These are phyloP conservation scores for Lyophyllum shimeji DNA, from an alignment of 768 basidiomycete species.

Conservation along the genomic window DNA sequence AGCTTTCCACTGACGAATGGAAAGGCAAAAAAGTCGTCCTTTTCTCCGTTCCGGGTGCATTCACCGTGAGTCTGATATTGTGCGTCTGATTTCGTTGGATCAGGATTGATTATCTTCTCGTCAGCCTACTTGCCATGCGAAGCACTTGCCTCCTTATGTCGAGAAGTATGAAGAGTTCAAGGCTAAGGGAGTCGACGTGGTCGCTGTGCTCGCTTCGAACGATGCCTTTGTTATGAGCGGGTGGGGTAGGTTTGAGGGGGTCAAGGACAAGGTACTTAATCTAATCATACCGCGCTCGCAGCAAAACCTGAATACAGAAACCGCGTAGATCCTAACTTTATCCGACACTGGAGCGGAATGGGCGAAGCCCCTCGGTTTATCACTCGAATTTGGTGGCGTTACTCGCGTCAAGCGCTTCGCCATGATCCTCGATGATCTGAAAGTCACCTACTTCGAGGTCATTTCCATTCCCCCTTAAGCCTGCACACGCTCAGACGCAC, in stretches of 20 bases:
- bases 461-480: conserved; percentile 20
- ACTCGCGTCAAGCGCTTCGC: conserved; percentile 62
- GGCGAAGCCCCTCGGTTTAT: conserved; percentile 54
- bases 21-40: conserved; percentile 82
- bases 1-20: conserved; percentile 62
- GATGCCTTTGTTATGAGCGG: conserved; percentile 76
- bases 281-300: not conserved
- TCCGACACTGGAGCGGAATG: conserved; percentile 56
- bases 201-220: conserved; percentile 77
- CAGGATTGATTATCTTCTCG: conserved; percentile 19
- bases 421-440: conserved; percentile 66
- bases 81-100: not conserved
- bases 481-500: conserved; percentile 9
- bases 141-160: conserved; percentile 67
- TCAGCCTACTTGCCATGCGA: conserved; percentile 63
- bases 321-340: conserved; percentile 53
- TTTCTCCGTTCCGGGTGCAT: conserved; percentile 78
- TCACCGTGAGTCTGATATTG: conserved; percentile 54
- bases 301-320: not conserved
- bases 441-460: conserved; percentile 65
- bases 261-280: conserved; percentile 61
- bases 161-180: conserved; percentile 71
- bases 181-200: conserved; percentile 71
- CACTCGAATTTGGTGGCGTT: conserved; percentile 53
- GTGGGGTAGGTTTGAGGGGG: conserved; percentile 56